phyloP scores from a whole-genome alignment of 495 filamentous ascomycete genomes.

The Tuber borchii region DNA sequence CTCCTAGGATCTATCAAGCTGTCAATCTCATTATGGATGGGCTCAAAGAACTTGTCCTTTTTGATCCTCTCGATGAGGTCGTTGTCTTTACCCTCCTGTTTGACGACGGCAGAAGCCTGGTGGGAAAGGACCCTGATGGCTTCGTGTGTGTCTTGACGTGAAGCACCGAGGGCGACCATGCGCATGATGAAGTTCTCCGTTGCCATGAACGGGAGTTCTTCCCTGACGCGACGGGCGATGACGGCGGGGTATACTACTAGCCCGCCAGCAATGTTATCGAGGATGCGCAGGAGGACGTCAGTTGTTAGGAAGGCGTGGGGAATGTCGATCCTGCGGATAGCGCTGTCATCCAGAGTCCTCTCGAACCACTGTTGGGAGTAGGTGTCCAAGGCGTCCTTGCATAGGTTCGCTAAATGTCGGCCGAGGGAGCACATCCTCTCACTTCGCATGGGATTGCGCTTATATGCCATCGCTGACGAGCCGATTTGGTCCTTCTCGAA shows the following conservation, averaged over 20 bases:
- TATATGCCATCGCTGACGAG: constrained; percentile 67
- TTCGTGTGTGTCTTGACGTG: constrained; percentile 88
- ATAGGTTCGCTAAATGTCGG: constrained; percentile 60
- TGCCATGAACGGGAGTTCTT: constrained; percentile 86
- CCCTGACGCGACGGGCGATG: constrained; percentile 60
- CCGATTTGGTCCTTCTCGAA: constrained; percentile 76
- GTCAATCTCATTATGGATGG: constrained; percentile 72
- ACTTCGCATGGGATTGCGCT: constrained; percentile 82
- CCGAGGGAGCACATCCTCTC: constrained; percentile 78
- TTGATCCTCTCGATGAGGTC: constrained; percentile 79
- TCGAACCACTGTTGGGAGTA: constrained; percentile 81
- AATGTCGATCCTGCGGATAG: constrained; percentile 49
- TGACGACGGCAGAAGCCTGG: constrained; percentile 72
- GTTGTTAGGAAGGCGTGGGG: constrained; percentile 75
- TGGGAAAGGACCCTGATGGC: constrained; percentile 83
- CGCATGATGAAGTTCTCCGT: constrained; percentile 87
- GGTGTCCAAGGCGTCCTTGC: constrained; percentile 65
- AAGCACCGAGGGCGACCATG: constrained; percentile 64
- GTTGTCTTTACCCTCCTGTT: constrained; percentile 70
- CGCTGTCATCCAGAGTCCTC: constrained; percentile 46
- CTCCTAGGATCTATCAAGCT: constrained; percentile 61
- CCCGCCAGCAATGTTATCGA: constrained; percentile 77
- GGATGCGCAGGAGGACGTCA: constrained; percentile 71
- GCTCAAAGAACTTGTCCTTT: constrained; percentile 67
- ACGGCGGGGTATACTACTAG: constrained; percentile 80